These are phyloP conservation scores for Scleromitrula shiraiana DNA, from an alignment of 2,329 filamentous ascomycete species.

Conservation along the genomic window DNA sequence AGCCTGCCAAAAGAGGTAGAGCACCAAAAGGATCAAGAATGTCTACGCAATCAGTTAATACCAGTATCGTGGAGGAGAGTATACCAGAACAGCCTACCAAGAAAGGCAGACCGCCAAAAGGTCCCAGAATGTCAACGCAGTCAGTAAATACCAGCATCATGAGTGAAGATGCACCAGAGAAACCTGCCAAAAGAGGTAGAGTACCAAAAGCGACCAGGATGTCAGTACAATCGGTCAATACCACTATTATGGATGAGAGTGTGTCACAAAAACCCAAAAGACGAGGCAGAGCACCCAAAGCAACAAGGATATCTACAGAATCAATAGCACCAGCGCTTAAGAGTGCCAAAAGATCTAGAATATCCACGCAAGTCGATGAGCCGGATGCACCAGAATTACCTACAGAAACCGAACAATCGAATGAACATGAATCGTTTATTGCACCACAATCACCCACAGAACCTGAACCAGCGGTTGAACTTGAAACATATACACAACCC, in stretches of 20 bases:
- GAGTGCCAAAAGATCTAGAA: neutral
- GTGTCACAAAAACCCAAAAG: neutral
- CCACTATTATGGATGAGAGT: neutral
- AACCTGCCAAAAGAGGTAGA: neutral
- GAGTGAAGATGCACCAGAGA: neutral
- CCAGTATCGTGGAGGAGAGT: neutral
- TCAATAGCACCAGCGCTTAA: neutral
- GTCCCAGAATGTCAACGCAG: neutral
- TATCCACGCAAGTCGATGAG: no score
- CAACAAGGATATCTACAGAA: neutral
- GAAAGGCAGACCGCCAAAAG: neutral
- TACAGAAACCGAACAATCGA: no score
- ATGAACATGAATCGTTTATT: no score
- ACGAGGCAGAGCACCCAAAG: neutral
- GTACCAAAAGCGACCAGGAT: neutral
- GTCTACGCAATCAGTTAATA: slow-evolving; percentile 39
- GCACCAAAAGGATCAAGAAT: slow-evolving; percentile 63
- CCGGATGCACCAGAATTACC: no score
- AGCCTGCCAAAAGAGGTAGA: slow-evolving; percentile 45
- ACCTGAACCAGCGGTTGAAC: no score
- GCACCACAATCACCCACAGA: no score
- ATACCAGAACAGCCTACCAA: neutral
- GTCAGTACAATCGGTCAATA: neutral
- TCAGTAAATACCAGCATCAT: neutral
- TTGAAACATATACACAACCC: no score